Base-by-base conservation (phyloP, 2,329 filamentous ascomycete genomes). In the Cordyceps cicadae region DNA sequence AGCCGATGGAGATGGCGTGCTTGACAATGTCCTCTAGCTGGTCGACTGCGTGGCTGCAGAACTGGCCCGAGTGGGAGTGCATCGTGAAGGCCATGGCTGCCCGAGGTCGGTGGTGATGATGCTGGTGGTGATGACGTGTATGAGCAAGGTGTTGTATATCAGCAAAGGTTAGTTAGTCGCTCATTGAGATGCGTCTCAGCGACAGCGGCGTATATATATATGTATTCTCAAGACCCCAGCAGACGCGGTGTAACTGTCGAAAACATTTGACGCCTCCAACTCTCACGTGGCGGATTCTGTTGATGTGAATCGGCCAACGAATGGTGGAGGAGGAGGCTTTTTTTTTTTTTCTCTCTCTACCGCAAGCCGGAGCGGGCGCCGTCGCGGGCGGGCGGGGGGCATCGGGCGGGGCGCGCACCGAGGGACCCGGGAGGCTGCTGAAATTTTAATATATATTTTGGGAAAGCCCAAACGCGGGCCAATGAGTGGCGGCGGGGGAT, bases 1-100 rank as follows among this genome's bases (percentile, higher is more conserved):
- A 94, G 49, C 88, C 87, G 63, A 88, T 81, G 53, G 80, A 75
- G 66, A 97, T 90, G 65, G 93, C 93, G 14, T 86, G 83, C 69
- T 87, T 83, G 67, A 97, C 79, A 54, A 97, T 84, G 65, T 91
- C 87, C 73, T 97, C 93, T 11, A 99, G 83, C 21, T 85, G 82
- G 71, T 96, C 86, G 70, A 88, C 86, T 55, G 94, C 94, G 77
- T 99, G 94, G 67, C 88, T 85, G 77, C 94, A 99, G 79, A 99
- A 99, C 73, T 99, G 90, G 64, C 94, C 94, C 43, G 94, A 97
- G 77, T 99, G 94, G 70, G 91, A 96, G 75, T 99, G 94, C 79
- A 97, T 95, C 5, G 94, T 95, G 77, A 96, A 96, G 1, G 93
- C 92, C 94, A 97, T 97, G 57, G 21, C 37, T 34, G 15, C 26